Conservation (phyloP, 139 green algal species). For the Pseudopediastrum boryanum region DNA sequence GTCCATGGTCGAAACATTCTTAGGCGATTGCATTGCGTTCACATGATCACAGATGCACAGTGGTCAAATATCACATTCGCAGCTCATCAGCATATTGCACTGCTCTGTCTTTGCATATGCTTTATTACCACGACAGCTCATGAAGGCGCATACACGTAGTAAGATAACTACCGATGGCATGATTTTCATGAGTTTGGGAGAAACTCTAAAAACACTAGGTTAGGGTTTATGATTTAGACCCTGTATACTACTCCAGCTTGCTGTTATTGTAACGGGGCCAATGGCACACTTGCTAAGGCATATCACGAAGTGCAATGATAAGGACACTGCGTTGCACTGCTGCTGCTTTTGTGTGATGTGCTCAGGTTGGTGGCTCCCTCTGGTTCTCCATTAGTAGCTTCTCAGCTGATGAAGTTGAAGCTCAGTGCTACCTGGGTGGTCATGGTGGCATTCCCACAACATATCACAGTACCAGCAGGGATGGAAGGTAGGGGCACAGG, state of each 20-base stretch:
- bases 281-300: too few species aligned
- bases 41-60: too few species aligned
- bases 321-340: neutral
- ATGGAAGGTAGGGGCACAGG: constrained; percentile 50
- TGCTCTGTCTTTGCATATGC: too few species aligned
- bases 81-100: too few species aligned
- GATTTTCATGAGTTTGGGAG: too few species aligned
- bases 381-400: constrained; percentile 52
- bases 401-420: constrained; percentile 63
- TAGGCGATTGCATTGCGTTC: too few species aligned
- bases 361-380: constrained; percentile 48
- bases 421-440: constrained; percentile 74
- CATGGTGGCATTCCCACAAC: constrained; percentile 71
- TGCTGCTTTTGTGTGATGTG: neutral
- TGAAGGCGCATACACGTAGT: too few species aligned
- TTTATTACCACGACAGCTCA: too few species aligned
- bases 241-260: neutral
- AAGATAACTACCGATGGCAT: too few species aligned
- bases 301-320: too few species aligned
- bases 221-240: neutral
- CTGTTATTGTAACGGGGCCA: neutral
- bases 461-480: constrained; percentile 40
- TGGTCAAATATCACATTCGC: too few species aligned
- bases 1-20: too few species aligned
- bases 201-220: neutral